Conservation (phyloP, 2,329 filamentous ascomycete species). For the Anisogramma anomala region DNA sequence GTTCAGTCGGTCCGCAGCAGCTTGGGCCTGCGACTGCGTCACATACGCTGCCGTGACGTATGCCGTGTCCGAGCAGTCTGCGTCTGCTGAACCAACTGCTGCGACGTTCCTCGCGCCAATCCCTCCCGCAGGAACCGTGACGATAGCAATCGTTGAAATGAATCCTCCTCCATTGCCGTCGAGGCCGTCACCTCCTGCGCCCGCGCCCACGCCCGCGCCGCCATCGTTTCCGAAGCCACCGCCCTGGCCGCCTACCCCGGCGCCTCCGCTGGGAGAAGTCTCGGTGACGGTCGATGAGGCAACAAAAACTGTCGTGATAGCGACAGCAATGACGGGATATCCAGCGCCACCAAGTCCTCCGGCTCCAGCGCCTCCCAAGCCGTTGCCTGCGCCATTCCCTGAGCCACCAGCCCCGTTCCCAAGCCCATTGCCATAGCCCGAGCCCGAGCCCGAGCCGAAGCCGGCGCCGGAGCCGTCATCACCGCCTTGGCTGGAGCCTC, state of each 20-base stretch:
- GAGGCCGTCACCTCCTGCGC: slow-evolving; percentile 1
- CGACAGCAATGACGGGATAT: neutral
- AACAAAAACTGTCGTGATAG: slow-evolving; percentile 3
- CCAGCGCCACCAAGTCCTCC: neutral
- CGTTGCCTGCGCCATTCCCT: slow-evolving; percentile 2
- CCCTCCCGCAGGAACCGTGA: slow-evolving; percentile 10
- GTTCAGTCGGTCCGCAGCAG: slow-evolving; percentile 7
- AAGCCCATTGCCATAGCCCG: slow-evolving; percentile 1
- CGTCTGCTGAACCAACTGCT: slow-evolving; percentile 2
- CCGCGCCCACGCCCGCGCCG: neutral
- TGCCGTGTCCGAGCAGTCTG: slow-evolving; percentile 3
- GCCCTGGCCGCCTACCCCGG: slow-evolving; percentile 1
- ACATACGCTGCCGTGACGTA: slow-evolving; percentile 11
- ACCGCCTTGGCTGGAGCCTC: slow-evolving; percentile 1
- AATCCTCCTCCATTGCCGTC: slow-evolving; percentile 7
- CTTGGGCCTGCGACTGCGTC: slow-evolving; percentile 6
- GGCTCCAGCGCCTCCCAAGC: neutral
- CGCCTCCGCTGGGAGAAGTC: neutral
- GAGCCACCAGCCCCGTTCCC: slow-evolving; percentile 1
- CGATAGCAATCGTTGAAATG: slow-evolving; percentile 12
- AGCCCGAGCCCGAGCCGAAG: neutral
- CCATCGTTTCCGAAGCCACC: neutral
- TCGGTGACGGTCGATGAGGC: slow-evolving; percentile 2
- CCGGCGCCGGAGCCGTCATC: slow-evolving; percentile 1
- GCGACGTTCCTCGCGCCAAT: slow-evolving; percentile 11